A percentile compares a stretch with the other conserved stretches of the same genome.
Evolutionary conservation across 352 stramenopile genomes (phyloP).

Genomic region (Globisporangium middletonii): DNA sequence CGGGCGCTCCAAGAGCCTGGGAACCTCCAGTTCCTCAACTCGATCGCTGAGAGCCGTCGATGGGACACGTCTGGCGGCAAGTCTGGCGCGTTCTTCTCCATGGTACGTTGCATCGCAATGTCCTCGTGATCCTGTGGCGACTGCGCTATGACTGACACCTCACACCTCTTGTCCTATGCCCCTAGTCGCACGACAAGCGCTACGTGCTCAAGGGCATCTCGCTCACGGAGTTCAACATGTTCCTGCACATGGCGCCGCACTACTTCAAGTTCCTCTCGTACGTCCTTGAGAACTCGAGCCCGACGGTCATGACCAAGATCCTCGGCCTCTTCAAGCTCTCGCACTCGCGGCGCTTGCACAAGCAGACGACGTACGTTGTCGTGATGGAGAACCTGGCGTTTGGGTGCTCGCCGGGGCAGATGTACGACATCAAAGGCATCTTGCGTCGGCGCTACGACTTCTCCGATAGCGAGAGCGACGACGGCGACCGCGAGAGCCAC

Average conservation of each 20-base stretch:
- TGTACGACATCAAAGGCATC: constrained; percentile 87
- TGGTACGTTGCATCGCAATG: constrained; percentile 31
- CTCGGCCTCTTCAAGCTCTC: constrained; percentile 78
- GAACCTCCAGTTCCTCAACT: constrained; percentile 80
- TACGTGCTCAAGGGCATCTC: constrained; percentile 85
- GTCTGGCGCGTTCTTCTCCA: constrained; percentile 81
- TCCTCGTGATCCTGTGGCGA: not conserved
- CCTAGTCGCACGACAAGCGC: constrained; percentile 73
- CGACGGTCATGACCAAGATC: constrained; percentile 83
- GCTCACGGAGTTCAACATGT: constrained; percentile 88
- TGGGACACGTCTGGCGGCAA: constrained; percentile 82
- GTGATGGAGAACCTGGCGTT: constrained; percentile 87
- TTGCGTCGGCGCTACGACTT: constrained; percentile 59
- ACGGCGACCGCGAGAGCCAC: constrained; percentile 12
- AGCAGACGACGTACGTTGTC: constrained; percentile 78
- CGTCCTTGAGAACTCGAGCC: constrained; percentile 43
- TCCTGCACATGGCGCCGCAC: constrained; percentile 81
- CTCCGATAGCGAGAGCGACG: constrained; percentile 26
- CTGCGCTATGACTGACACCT: not conserved
- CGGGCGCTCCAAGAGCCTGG: constrained; percentile 55
- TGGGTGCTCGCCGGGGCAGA: constrained; percentile 66
- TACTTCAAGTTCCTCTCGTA: constrained; percentile 85
- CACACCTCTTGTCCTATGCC: constrained; percentile 6
- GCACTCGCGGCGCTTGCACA: constrained; percentile 48
- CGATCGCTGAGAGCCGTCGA: constrained; percentile 64